Evolutionary conservation across 257 asterid genomes (phyloP).

Genomic region (Linderniella brevidens): DNA sequence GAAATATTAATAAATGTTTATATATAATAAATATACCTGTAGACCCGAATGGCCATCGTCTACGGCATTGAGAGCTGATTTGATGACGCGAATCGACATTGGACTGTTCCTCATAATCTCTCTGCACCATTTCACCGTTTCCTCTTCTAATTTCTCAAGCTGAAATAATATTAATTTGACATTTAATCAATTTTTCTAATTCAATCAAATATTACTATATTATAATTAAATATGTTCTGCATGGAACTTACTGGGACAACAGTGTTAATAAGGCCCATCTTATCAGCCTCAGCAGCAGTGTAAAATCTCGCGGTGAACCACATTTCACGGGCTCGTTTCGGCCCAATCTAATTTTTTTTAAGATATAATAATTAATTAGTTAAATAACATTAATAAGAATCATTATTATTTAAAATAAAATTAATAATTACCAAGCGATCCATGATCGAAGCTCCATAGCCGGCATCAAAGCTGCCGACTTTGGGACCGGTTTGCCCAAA

Average conservation of each 20-base stretch:
- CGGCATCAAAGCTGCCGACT: slow-evolving; percentile 99
- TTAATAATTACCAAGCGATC: slow-evolving; percentile 49
- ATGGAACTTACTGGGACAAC: slow-evolving; percentile 77
- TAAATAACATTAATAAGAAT: no score
- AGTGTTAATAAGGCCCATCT: slow-evolving; percentile 79
- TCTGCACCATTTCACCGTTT: slow-evolving; percentile 77
- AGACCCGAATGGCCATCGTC: slow-evolving; percentile 95
- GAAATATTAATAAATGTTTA: no score
- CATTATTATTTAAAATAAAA: no score
- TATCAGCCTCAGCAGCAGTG: slow-evolving; percentile 64
- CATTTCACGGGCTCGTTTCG: slow-evolving; percentile 80
- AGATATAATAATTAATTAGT: no score
- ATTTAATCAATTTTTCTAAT: no score
- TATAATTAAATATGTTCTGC: no score
- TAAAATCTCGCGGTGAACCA: slow-evolving; percentile 73
- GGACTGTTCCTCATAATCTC: slow-evolving; percentile 89
- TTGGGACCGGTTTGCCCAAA: slow-evolving; percentile 95
- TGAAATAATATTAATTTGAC: slow-evolving; percentile 6
- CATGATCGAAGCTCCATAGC: slow-evolving; percentile 84
- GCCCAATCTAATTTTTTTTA: slow-evolving; percentile 74
- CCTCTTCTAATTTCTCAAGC: slow-evolving; percentile 71
- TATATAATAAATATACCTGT: slow-evolving; percentile 31
- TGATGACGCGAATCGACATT: slow-evolving; percentile 62
- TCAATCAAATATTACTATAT: no score
- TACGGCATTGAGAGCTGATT: slow-evolving; percentile 78